A percentile compares a stretch with the other conserved stretches of the same genome.
phyloP scores from a whole-genome alignment of 345 rosid species.

The Acer campestre region DNA sequence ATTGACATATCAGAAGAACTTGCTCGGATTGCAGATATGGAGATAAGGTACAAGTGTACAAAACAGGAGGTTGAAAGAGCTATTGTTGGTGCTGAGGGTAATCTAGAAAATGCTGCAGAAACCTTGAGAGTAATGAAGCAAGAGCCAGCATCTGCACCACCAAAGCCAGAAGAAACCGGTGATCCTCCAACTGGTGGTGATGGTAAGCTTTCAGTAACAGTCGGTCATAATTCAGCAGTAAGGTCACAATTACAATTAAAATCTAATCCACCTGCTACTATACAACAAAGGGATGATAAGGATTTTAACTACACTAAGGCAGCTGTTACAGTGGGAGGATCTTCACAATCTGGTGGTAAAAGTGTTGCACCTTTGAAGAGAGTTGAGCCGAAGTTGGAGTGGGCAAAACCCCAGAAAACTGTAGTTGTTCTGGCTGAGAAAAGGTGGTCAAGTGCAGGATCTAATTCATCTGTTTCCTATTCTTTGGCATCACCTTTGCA shows the following conservation, averaged over 20 bases:
- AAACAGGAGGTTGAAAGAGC: conserved; percentile 91
- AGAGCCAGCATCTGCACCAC: conserved; percentile 46
- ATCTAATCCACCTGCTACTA: conserved; percentile 26
- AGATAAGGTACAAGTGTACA: conserved; percentile 52
- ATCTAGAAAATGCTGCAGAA: conserved; percentile 68
- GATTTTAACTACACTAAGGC: conserved; percentile 63
- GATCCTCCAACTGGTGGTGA: conserved; percentile 49
- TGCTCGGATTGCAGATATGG: conserved; percentile 70
- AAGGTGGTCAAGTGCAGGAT: conserved; percentile 54
- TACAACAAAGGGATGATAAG: conserved; percentile 65
- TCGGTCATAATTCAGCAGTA: conserved; percentile 40
- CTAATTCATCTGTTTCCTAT: conserved; percentile 49
- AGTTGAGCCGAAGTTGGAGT: conserved; percentile 57
- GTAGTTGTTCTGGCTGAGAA: conserved; percentile 48
- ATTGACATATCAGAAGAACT: conserved; percentile 87
- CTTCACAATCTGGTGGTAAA: conserved; percentile 43
- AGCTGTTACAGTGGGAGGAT: conserved; percentile 31
- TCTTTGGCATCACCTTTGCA: conserved; percentile 60
- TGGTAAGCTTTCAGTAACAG: conserved; percentile 34
- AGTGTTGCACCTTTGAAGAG: conserved; percentile 55
- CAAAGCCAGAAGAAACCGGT: conserved; percentile 61
- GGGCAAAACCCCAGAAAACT: conserved; percentile 65
- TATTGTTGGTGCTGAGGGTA: conserved; percentile 71
- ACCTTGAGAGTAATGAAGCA: conserved; percentile 47
- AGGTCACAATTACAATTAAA: conserved; percentile 47